Evolutionary conservation across 2,329 filamentous ascomycete genomes (phyloP), one percentile per base, ranked within the genome.

Genomic region (Clarireedia hainanense): DNA sequence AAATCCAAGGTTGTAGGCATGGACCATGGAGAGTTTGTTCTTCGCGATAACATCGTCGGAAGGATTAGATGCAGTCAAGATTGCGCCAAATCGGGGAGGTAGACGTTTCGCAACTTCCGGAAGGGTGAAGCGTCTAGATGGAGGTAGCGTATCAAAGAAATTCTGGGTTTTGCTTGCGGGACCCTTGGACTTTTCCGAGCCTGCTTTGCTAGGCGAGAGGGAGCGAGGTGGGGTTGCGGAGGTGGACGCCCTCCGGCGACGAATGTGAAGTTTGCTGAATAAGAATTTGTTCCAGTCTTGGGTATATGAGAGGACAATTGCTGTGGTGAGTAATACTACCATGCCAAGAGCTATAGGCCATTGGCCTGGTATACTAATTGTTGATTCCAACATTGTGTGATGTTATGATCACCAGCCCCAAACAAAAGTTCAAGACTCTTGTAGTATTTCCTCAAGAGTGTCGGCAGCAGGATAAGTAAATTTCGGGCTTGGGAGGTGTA

Each of bases 191-290:
- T 26, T 24, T 37, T 49, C n/a, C 10, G 43, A 15, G 23, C 10
- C 9, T 15, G 58, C 60, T 24, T 61, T 64, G 42, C 54, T 59
- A 6, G 64, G 63, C 15, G 66, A 68, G 17, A 68, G 54, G 6
- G 65, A 68, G 24, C 66, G 63, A 42, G 66, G 65, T 34, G 67
- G 67, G 20, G 67, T 68, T 42, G 63, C 65, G 9, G 67, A 64
- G 26, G 61, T 64, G 40, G 67, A 68, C 40, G 63, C 58, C 30
- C 67, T 63, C 52, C 65, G 62, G 34, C 61, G 63, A 47, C 58
- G 58, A n/a, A 68, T 57, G 42, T 63, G 56, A 40, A 67, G 52
- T 50, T 60, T 60, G 7, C 57, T 47, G 9, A 68, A 50, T 7
- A 67, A 52, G 2, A 60, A 59, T 40, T 61, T 63, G 58, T 64